Evolutionary conservation across 768 basidiomycete species (phyloP), one percentile per base, ranked within the genome.

Genomic region (Trichaptum fuscoviolaceum): DNA sequence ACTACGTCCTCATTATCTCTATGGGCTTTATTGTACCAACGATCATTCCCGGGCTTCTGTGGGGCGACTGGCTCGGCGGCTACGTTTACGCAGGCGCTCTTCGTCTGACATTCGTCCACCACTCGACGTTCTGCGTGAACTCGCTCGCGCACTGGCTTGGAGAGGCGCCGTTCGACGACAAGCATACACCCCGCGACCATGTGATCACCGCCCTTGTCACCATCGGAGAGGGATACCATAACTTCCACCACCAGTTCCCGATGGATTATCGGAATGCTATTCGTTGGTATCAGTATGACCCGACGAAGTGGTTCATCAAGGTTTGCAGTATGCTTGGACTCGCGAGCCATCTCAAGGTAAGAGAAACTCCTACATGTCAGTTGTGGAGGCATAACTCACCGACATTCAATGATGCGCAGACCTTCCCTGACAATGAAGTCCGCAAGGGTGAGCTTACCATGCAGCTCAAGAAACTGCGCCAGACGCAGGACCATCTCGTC

Each of bases 221-320:
- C 42, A 89, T 96, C 72, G 95, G 95, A 64, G 95, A 98, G 77
- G 95, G 95, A 18, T 98, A 98, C 81, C 95, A 98, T 83, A 98
- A 98, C 78, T 96, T 96, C 86, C 95, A 98, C 80, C 95, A 98
- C 74, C 87, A 86, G 67, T 96, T 96, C 86, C 95, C 95, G 7
- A 94, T 94, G 92, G 95, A 98, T 77, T 98, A 95, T 81, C 86
- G 95, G 26, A 96, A 96, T 73, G 95, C 95, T 66, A 94, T 96
- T 83, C 93, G 83, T 77, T 94, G 92, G 92, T 92, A 91, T 77
- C 92, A 95, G 74, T 95, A 94, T 73, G 92, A 94, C 74, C 93
- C 93, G 10, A 95, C 93, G 36, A 95, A 95, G 76, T 95, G 93
- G 93, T 92, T 93, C 80, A 95, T 94, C 78, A 83, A 81, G 79